Base-by-base conservation (phyloP, 2,329 filamentous ascomycete species). In the Elsinoe perseae region DNA sequence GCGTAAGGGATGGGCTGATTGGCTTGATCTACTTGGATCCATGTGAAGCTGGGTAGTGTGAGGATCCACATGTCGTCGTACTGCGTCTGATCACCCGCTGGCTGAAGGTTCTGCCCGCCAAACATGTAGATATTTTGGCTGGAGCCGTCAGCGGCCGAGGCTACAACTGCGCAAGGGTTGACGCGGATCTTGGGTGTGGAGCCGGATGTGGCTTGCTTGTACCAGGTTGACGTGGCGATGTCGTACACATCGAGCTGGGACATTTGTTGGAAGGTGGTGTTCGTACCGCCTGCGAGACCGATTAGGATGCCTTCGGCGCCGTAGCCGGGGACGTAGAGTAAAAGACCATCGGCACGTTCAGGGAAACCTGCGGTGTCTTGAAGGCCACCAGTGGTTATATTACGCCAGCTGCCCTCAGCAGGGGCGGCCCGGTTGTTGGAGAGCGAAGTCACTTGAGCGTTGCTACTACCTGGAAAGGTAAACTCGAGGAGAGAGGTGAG, bases 241-340 rank as follows among this genome's bases (percentile, higher is more conserved):
- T 93, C 88, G 68, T 89, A 93, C n/a, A 92, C 81, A 61, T 91
- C 85, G 36, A 91, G 84, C 14, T 80, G 77, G 50, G 83, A 89
- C 73, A 92, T 90, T 14, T 78, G 75, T 0, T 84, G 82, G 64
- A 88, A 90, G 20, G 82, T 80, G 23, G 75, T 72, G 64, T 81
- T 77, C 72, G 83, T 80, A 2, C 88, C 89, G 10, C 89, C 89
- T 5, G 87, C 88, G 0, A 95, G 73, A 2, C 86, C 86, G 0
- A 95, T 77, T 7, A 95, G 74, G 43, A 93, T 83, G 1, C 89
- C 89, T 63, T 89, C 75, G 14, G 79, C 73, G 2, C 88, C 87
- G 43, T 90, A 87, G 0, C 86, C 86, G 1, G 89, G 89, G 0
- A 95, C 78, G 64, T 86, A 89, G 0, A 88, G 78, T 53, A 91